phyloP scores from a whole-genome alignment of 2,329 filamentous ascomycete genomes.

The Alternaria incomplexa region DNA sequence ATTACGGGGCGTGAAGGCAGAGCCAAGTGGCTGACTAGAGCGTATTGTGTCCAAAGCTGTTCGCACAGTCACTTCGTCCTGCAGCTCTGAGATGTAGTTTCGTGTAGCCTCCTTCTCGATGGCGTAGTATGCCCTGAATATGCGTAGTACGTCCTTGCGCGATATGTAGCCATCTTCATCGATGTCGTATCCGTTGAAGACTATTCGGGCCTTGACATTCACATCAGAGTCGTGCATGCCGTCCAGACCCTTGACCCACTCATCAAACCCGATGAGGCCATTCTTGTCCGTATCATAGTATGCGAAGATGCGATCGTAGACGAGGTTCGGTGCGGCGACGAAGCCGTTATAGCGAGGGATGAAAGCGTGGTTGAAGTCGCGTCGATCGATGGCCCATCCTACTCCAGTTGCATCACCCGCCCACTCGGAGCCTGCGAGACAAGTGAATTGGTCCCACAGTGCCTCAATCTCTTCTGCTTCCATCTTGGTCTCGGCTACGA shows the following conservation, averaged over 20 bases:
- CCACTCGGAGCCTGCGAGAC: constrained; percentile 87
- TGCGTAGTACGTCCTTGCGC: constrained; percentile 84
- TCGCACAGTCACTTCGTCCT: constrained; percentile 74
- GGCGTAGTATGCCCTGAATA: constrained; percentile 92
- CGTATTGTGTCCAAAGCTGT: constrained; percentile 49
- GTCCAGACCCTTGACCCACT: constrained; percentile 85
- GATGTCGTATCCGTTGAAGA: constrained; percentile 90
- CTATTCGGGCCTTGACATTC: constrained; percentile 59
- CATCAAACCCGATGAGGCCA: constrained; percentile 86
- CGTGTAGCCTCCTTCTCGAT: constrained; percentile 88
- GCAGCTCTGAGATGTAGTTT: constrained; percentile 78
- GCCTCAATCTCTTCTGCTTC: constrained; percentile 89
- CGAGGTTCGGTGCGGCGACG: constrained; percentile 81
- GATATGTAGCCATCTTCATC: constrained; percentile 86
- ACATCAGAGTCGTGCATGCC: constrained; percentile 59
- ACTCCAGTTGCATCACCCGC: constrained; percentile 78
- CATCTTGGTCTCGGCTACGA: constrained; percentile 57
- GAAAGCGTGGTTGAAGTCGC: constrained; percentile 90
- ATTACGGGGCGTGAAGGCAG: constrained; percentile 50
- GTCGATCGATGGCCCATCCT: constrained; percentile 83
- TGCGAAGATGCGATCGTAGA: constrained; percentile 95
- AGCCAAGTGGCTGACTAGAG: constrained; percentile 55
- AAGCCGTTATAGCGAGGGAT: constrained; percentile 82
- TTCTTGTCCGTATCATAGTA: constrained; percentile 95
- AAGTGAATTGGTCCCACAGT: constrained; percentile 96